These are phyloP conservation scores for Sporothrix protearum DNA, from an alignment of 2,329 filamentous ascomycete genomes.

Conservation along the genomic window DNA sequence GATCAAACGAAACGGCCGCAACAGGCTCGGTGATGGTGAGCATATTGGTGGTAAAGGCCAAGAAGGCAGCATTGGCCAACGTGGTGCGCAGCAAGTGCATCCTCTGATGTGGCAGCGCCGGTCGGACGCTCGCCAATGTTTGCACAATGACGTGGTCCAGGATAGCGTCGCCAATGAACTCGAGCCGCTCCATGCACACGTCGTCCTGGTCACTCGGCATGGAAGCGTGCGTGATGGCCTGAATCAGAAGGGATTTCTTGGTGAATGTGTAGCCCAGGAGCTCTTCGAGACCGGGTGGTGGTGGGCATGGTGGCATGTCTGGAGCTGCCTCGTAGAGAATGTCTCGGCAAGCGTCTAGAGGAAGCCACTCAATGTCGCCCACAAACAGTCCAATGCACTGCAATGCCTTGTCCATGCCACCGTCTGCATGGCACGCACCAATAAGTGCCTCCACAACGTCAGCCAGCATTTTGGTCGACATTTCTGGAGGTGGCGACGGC, in stretches of 20 bases:
- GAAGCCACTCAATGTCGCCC: slow-evolving; percentile 53
- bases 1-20: slow-evolving; percentile 19
- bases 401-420: slow-evolving; percentile 61
- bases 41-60: slow-evolving; percentile 72
- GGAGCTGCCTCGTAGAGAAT: slow-evolving; percentile 44
- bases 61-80: slow-evolving; percentile 74
- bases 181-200: slow-evolving; percentile 65
- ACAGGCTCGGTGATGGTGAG: slow-evolving; percentile 34
- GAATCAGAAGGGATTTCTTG: slow-evolving; percentile 64
- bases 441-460: slow-evolving; percentile 85
- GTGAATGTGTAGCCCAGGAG: slow-evolving; percentile 70
- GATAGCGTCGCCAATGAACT: slow-evolving; percentile 83
- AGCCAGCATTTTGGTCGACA: slow-evolving; percentile 77
- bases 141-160: slow-evolving; percentile 71
- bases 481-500: slow-evolving; percentile 31
- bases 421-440: slow-evolving; percentile 68
- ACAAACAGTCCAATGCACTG: slow-evolving; percentile 65
- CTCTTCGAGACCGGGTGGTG: slow-evolving; percentile 52
- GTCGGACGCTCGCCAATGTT: slow-evolving; percentile 25
- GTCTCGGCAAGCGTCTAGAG: slow-evolving; percentile 41
- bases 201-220: slow-evolving; percentile 44
- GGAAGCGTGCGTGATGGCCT: slow-evolving; percentile 78
- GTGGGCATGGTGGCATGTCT: slow-evolving; percentile 41
- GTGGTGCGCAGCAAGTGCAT: slow-evolving; percentile 76
- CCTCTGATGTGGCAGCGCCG: slow-evolving; percentile 46